Conservation (phyloP, 2,329 filamentous ascomycete genomes). For the Coniosporium tulheliwenetii region DNA sequence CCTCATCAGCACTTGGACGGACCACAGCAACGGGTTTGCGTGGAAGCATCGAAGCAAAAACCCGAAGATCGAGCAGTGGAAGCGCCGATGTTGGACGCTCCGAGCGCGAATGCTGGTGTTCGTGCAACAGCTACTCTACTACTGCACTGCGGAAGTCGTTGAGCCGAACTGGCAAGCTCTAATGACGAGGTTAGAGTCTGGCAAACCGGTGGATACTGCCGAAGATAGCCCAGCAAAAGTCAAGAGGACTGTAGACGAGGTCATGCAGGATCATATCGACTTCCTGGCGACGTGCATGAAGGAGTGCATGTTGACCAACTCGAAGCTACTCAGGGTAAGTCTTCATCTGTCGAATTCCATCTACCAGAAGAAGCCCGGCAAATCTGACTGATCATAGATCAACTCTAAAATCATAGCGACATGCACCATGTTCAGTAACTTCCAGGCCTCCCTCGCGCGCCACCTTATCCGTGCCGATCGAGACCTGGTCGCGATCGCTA, state of each 20-base stretch:
- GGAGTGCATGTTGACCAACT: slow-evolving; percentile 97
- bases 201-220: slow-evolving; percentile 33
- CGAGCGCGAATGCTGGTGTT: slow-evolving; percentile 92
- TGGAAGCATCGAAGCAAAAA: slow-evolving; percentile 59
- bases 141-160: slow-evolving; percentile 92
- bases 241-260: slow-evolving; percentile 79
- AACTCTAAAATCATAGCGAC: slow-evolving; percentile 95
- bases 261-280: slow-evolving; percentile 98
- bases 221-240: slow-evolving; percentile 18
- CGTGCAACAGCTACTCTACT: slow-evolving; percentile 91
- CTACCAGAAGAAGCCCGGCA: no score
- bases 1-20: slow-evolving; percentile 76
- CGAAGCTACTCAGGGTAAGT: slow-evolving; percentile 74
- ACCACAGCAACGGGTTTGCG: slow-evolving; percentile 62
- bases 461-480: slow-evolving; percentile 74
- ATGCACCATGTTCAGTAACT: slow-evolving; percentile 84
- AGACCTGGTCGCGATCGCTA: slow-evolving; percentile 40
- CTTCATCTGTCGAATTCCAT: not conserved
- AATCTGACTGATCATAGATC: slow-evolving; percentile 41
- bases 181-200: slow-evolving; percentile 63
- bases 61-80: slow-evolving; percentile 66
- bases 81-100: slow-evolving; percentile 65
- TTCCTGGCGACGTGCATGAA: slow-evolving; percentile 96
- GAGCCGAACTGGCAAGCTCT: slow-evolving; percentile 94
- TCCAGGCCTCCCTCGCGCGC: slow-evolving; percentile 72